Evolutionary conservation across 176 grass and related monocot genomes (phyloP), one percentile per base, ranked within the genome.

Genomic region (Olyra latifolia): DNA sequence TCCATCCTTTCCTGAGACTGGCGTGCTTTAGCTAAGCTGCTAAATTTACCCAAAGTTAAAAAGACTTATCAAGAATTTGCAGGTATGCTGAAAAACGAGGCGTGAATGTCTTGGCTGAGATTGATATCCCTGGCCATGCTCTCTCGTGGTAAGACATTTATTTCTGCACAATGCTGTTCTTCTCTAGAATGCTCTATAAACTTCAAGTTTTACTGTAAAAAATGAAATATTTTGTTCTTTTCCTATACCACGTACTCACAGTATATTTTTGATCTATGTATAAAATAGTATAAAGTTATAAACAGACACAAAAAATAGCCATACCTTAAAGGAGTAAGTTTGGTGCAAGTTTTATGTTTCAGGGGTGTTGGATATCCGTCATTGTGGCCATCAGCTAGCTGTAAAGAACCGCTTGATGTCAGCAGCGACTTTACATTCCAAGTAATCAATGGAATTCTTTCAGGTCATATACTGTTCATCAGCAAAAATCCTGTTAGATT

Each of bases 91-190:
- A 98, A 86, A 90, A 81, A 55, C 76, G 86, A 80, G 95, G 95
- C 11, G 84, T 98, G 69, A 95, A 98, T 84, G 86, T 98, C 50
- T 91, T 98, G 82, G 88, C 92, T 47, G 95, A 98, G 88, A 91
- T 98, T 71, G 95, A 98, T 93, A 90, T 98, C 53, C 95, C 95
- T 53, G 95, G 95, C 14, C 95, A 98, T 87, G 87, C 92, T 81
- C 80, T 73, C 20, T 98, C 95, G 66, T 98, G 96, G 92, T 98
- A 90, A 87, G 61, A 57, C 14, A 61, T 72, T 61, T 69, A 24
- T 40, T 69, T 61, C 6, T 62, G 38, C 49, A 5, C 24, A 73
- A 62, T 39, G 10, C 8, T 35, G 28, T 69, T 25, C 32, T 63
- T 65, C 25, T 79, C 8, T 74, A 69, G 19, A 55, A 56, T 75